Evolutionary conservation across 768 basidiomycete species (phyloP).

Genomic region (Leucocoprinus sp.): DNA sequence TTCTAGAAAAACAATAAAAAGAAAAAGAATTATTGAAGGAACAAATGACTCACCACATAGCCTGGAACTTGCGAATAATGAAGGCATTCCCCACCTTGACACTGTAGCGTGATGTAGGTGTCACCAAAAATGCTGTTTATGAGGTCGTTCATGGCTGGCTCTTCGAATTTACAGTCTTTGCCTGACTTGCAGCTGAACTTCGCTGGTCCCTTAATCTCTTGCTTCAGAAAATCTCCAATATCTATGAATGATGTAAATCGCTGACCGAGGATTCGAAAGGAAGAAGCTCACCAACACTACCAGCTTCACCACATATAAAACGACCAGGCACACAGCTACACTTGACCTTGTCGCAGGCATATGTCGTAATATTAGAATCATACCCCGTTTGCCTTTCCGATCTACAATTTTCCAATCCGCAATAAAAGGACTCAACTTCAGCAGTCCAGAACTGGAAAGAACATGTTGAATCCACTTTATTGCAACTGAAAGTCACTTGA

Average conservation of each 20-base stretch:
- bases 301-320: conserved; percentile 94
- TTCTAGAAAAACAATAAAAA: conserved; percentile 29
- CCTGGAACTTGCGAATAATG: conserved; percentile 93
- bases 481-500: conserved; percentile 95
- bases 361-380: conserved; percentile 64
- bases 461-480: conserved; percentile 53
- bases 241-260: conserved; percentile 36
- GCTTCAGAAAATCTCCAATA: conserved; percentile 86
- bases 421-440: conserved; percentile 92
- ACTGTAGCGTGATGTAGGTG: conserved; percentile 76
- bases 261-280: background rate
- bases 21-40: background rate
- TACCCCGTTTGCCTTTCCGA: conserved; percentile 41
- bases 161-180: conserved; percentile 81
- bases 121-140: conserved; percentile 95
- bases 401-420: conserved; percentile 67
- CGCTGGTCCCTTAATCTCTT: conserved; percentile 89
- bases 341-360: conserved; percentile 75
- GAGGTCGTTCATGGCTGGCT: conserved; percentile 93
- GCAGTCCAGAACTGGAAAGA: conserved; percentile 99
- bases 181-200: conserved; percentile 70
- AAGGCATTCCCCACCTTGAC: conserved; percentile 88
- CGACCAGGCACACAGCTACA: conserved; percentile 91
- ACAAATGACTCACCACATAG: conserved; percentile 49
- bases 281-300: conserved; percentile 72